Evolutionary conservation across 129 eudicot species (phyloP).

Genomic region (Pulicaria dysenterica): DNA sequence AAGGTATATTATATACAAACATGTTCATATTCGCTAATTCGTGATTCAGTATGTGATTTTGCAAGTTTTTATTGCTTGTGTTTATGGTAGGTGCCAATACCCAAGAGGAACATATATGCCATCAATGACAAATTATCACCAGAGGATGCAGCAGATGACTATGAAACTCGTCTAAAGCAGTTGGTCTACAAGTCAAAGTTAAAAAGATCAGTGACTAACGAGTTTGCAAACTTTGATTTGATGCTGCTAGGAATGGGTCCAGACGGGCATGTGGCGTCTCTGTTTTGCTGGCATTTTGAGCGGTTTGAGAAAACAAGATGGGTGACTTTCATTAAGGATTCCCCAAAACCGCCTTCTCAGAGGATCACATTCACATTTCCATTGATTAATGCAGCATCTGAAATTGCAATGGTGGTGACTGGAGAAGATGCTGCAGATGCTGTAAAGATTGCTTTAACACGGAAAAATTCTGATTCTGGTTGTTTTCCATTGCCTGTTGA

Average conservation of each 20-base stretch:
- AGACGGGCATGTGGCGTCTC: constrained; percentile 85
- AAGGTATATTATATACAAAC: constrained; percentile 53
- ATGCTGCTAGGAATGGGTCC: constrained; percentile 90
- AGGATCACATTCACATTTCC: constrained; percentile 90
- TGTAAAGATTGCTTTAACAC: constrained; percentile 40
- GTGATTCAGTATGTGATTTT: background rate
- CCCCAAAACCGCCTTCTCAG: constrained; percentile 79
- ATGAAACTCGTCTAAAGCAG: constrained; percentile 53
- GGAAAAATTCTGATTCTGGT: background rate
- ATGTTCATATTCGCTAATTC: background rate
- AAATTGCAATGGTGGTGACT: constrained; percentile 70
- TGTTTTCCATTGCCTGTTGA: constrained; percentile 46
- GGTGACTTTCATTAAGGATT: constrained; percentile 77
- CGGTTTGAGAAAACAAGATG: constrained; percentile 56
- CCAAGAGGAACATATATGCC: constrained; percentile 43
- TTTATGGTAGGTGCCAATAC: constrained; percentile 64
- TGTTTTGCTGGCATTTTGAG: constrained; percentile 63
- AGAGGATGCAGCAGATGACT: constrained; percentile 64
- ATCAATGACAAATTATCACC: constrained; percentile 56
- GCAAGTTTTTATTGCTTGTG: background rate
- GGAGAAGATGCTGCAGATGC: constrained; percentile 62
- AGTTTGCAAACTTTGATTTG: constrained; percentile 70
- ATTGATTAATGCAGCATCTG: constrained; percentile 67
- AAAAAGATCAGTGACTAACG: constrained; percentile 32
- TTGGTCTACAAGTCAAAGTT: constrained; percentile 36